These are phyloP conservation scores for Syncephalastrum contaminatum DNA, from an alignment of 371 early-diverging fungal genomes.

Conservation along the genomic window DNA sequence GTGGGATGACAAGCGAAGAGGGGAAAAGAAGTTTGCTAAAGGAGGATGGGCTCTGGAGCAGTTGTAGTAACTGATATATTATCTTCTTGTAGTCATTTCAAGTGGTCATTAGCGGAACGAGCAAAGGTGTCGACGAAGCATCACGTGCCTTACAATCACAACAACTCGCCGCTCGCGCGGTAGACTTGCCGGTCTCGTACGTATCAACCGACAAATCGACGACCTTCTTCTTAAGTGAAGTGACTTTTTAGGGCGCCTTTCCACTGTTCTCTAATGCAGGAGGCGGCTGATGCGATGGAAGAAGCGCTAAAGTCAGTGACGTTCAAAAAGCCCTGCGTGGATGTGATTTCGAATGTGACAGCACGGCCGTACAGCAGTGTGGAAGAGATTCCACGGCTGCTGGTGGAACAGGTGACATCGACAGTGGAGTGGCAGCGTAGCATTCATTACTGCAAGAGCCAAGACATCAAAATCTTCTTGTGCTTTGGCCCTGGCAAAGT, in stretches of 20 bases:
- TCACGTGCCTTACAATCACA: conserved; percentile 73
- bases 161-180: conserved; percentile 81
- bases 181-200: conserved; percentile 89
- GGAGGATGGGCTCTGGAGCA: background rate
- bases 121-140: conserved; percentile 83
- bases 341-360: conserved; percentile 91
- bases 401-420: conserved; percentile 77
- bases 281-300: conserved; percentile 78
- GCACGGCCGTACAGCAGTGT: conserved; percentile 65
- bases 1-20: background rate
- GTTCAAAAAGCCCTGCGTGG: conserved; percentile 61
- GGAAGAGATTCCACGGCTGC: conserved; percentile 65
- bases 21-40: background rate
- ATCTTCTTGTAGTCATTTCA: conserved; percentile 59
- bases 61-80: background rate
- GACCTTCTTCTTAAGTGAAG: background rate
- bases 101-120: conserved; percentile 90
- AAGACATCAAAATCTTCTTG: conserved; percentile 81
- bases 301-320: conserved; percentile 63
- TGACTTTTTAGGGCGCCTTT: conserved; percentile 76
- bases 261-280: conserved; percentile 88
- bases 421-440: conserved; percentile 91
- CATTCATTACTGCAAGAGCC: conserved; percentile 73
- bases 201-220: conserved; percentile 13
- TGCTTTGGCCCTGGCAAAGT: conserved; percentile 88